Evolutionary conservation across 805 yeast species (phyloP).

Genomic region (Monosporozyma yasuniensis): DNA sequence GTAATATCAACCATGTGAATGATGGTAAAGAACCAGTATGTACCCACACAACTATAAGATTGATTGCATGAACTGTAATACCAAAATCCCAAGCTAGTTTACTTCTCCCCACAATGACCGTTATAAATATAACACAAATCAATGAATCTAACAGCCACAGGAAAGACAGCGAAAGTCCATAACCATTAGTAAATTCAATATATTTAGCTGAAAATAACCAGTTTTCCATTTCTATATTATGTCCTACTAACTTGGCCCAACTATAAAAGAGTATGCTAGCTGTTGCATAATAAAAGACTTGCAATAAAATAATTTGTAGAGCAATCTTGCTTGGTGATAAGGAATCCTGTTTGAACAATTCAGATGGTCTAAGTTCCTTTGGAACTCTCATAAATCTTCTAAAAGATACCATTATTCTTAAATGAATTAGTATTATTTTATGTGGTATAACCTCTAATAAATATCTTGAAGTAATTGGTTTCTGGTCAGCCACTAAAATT

Average conservation of each 20-base stretch:
- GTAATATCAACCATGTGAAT: constrained; percentile 79
- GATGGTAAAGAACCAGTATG: constrained; percentile 65
- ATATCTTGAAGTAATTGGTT: too few species aligned
- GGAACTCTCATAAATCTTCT: constrained; percentile 27
- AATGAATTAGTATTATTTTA: too few species aligned
- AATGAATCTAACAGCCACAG: constrained; percentile 81
- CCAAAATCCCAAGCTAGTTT: constrained; percentile 96
- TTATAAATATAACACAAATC: constrained; percentile 74
- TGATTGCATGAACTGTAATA: constrained; percentile 78
- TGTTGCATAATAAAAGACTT: constrained; percentile 65
- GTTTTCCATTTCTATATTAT: constrained; percentile 45
- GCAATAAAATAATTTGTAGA: constrained; percentile 69
- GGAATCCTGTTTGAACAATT: constrained; percentile 33
- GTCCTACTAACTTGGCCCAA: constrained; percentile 62
- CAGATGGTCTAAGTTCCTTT: constrained; percentile 23
- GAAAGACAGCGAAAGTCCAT: constrained; percentile 65
- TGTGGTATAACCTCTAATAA: too few species aligned
- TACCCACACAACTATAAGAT: constrained; percentile 59
- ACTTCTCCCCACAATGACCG: constrained; percentile 82
- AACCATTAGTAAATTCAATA: constrained; percentile 62
- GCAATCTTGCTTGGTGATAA: constrained; percentile 52
- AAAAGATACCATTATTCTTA: constrained; percentile 13
- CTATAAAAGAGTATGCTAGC: constrained; percentile 60
- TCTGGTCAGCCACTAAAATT: too few species aligned
- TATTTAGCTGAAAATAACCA: constrained; percentile 80